Conservation (phyloP, 2,329 filamentous ascomycete genomes). For the Neurospora sp. region DNA sequence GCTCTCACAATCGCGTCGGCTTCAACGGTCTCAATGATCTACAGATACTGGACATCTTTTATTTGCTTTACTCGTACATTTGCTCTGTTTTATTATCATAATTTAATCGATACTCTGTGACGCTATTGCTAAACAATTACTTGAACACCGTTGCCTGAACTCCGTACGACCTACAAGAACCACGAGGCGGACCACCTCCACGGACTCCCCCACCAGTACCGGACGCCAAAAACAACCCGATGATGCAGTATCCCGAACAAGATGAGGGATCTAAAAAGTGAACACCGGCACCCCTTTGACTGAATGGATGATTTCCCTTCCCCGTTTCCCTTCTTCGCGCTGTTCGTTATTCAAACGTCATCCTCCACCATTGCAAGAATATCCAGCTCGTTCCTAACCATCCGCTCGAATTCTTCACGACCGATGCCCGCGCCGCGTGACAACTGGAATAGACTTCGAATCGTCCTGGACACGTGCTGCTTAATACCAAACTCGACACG, state of each 20-base stretch:
- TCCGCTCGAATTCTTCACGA: conserved; percentile 61
- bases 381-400: conserved; percentile 64
- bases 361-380: conserved; percentile 60
- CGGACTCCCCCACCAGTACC: neutral
- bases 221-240: neutral
- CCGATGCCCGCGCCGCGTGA: conserved; percentile 64
- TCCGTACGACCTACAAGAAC: neutral
- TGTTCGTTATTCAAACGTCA: conserved; percentile 14
- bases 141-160: neutral
- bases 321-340: neutral
- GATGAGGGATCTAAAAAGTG: neutral
- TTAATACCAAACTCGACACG: conserved; percentile 64
- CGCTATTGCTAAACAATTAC: neutral
- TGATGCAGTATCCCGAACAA: neutral
- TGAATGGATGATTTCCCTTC: neutral
- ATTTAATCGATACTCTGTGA: neutral
- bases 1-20: neutral
- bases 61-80: neutral
- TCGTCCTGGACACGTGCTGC: conserved; percentile 67
- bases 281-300: neutral
- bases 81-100: neutral
- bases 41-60: neutral
- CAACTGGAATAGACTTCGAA: conserved; percentile 67
- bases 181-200: neutral
- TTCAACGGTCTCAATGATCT: neutral